Conservation (phyloP, 2,329 filamentous ascomycete species). For the Arthrobotrys iridis region DNA sequence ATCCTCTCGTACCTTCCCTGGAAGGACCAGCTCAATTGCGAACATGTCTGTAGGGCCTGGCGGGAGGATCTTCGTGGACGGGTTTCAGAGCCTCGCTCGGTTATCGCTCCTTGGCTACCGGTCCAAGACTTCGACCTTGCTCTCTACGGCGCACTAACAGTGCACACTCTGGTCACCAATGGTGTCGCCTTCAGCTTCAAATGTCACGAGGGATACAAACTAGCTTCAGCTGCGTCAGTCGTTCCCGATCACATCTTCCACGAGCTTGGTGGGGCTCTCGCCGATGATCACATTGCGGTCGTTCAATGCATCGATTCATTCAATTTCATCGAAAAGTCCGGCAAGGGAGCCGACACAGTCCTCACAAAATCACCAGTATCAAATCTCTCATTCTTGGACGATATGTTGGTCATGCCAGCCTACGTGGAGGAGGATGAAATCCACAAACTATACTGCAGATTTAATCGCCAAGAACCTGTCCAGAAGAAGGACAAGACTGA, state of each 20-base stretch:
- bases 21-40: conserved; percentile 39
- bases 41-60: conserved; percentile 45
- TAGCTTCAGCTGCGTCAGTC: not conserved
- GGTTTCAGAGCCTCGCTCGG: not conserved
- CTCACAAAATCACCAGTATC: not conserved
- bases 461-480: conserved; percentile 9
- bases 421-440: conserved; percentile 35
- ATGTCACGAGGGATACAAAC: conserved; percentile 11
- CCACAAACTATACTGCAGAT: conserved; percentile 20
- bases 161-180: conserved; percentile 33
- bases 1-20: conserved; percentile 47
- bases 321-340: conserved; percentile 27
- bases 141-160: conserved; percentile 24
- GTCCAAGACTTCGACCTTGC: conserved; percentile 29
- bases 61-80: conserved; percentile 30
- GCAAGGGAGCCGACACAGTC: not conserved
- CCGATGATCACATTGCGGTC: not conserved
- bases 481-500: not conserved
- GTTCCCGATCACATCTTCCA: conserved; percentile 7
- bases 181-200: conserved; percentile 26
- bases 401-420: conserved; percentile 32
- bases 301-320: conserved; percentile 18
- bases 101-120: conserved; percentile 38
- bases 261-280: not conserved
- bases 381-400: conserved; percentile 32